A percentile compares a stretch with the other conserved stretches of the same genome.
These are phyloP conservation scores for Alopecurus myosuroides DNA, from an alignment of 176 grass and related monocot species.

Conservation along the genomic window DNA sequence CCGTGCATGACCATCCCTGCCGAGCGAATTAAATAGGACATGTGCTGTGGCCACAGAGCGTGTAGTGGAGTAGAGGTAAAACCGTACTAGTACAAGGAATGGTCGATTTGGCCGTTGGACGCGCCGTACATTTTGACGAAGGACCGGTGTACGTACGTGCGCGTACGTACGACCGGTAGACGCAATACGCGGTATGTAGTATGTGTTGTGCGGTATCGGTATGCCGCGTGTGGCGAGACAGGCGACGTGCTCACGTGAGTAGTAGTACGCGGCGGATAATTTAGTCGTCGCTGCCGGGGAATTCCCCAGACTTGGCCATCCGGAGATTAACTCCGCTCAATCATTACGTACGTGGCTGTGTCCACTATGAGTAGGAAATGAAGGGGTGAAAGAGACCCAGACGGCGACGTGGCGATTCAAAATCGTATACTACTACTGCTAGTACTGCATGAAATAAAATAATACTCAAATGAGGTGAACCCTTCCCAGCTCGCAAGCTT, in stretches of 20 bases:
- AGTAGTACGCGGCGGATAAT: background rate
- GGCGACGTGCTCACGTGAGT: background rate
- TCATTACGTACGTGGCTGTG: background rate
- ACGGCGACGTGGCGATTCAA: background rate
- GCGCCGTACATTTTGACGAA: background rate
- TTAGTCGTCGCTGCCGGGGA: background rate
- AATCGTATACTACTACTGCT: background rate
- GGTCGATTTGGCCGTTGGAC: background rate
- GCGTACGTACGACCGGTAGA: background rate
- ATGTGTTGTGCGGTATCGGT: background rate
- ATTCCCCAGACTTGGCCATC: background rate
- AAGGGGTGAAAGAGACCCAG: background rate
- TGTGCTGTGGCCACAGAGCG: background rate
- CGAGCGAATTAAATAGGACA: background rate
- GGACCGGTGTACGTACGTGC: too few species aligned
- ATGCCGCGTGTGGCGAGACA: background rate
- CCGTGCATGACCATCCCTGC: background rate
- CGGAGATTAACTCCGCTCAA: background rate
- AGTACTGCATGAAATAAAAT: too few species aligned
- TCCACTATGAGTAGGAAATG: background rate
- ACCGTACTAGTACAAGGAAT: background rate
- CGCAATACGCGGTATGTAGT: background rate
- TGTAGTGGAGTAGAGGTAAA: background rate
- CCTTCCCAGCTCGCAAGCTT: too few species aligned
- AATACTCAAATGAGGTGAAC: too few species aligned